Evolutionary conservation across 192 early-diverging fungal species (phyloP).

Genomic region (Paraglomus occultum): DNA sequence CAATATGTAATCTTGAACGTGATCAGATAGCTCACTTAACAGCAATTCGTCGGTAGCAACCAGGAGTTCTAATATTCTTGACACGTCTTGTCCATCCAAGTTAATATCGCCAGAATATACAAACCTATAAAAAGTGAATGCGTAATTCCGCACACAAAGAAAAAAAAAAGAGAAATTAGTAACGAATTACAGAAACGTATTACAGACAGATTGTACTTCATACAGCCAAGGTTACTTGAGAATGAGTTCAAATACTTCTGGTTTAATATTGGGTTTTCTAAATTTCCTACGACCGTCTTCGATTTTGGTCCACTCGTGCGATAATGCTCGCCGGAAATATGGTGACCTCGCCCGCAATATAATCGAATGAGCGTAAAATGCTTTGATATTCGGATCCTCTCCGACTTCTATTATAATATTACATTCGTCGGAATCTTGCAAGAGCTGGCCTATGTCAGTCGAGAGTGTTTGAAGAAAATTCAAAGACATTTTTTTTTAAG

Average conservation of each 20-base stretch:
- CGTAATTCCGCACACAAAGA: not conserved
- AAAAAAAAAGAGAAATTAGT: not conserved
- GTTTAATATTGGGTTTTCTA: conserved; percentile 17
- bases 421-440: conserved; percentile 7
- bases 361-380: conserved; percentile 22
- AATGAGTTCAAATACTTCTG: conserved; percentile 26
- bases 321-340: conserved; percentile 19
- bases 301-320: conserved; percentile 19
- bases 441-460: not conserved
- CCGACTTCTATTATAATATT: conserved; percentile 27
- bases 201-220: not conserved
- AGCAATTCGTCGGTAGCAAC: conserved; percentile 25
- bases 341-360: conserved; percentile 19
- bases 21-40: conserved; percentile 17
- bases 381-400: conserved; percentile 17
- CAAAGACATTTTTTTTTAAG: not conserved
- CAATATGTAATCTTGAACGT: conserved; percentile 23
- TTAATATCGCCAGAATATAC: conserved; percentile 9
- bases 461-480: conserved; percentile 16
- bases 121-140: conserved; percentile 10
- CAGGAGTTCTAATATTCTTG: conserved; percentile 5
- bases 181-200: not conserved
- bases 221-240: not conserved
- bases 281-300: conserved; percentile 2
- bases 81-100: not conserved